A percentile compares a stretch with the other conserved stretches of the same genome.
Conservation (phyloP, 2,329 filamentous ascomycete species). For the Aspergillus sp. region DNA sequence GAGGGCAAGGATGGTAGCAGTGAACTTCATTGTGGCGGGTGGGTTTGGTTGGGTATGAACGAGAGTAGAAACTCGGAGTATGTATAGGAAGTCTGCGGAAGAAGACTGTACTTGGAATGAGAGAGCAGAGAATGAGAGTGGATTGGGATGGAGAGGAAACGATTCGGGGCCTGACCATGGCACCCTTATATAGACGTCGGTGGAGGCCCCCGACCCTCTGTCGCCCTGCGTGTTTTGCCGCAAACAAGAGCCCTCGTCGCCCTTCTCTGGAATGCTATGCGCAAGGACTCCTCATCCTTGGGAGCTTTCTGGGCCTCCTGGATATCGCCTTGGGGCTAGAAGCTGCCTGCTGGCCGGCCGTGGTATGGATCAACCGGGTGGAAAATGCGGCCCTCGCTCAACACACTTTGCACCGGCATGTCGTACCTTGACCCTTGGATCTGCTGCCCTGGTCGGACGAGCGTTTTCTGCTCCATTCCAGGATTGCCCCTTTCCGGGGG, state of each 20-base stretch:
- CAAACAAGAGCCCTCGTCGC: slow-evolving; percentile 9
- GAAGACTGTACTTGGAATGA: slow-evolving; percentile 27
- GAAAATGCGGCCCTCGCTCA: background rate
- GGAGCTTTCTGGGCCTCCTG: background rate
- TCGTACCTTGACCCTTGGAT: background rate
- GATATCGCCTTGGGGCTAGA: background rate
- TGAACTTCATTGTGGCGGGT: slow-evolving; percentile 39
- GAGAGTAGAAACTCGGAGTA: slow-evolving; percentile 19
- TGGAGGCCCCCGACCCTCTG: slow-evolving; percentile 20
- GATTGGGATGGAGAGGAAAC: slow-evolving; percentile 25
- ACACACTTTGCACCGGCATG: background rate
- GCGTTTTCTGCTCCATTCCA: too few species aligned
- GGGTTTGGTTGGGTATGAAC: slow-evolving; percentile 30
- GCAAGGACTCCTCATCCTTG: slow-evolving; percentile 17
- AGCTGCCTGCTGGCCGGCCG: background rate
- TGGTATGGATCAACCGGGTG: slow-evolving; percentile 18
- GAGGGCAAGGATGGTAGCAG: slow-evolving; percentile 32
- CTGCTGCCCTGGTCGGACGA: too few species aligned
- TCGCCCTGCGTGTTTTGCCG: background rate
- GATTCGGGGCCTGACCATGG: slow-evolving; percentile 7
- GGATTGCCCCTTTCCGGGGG: too few species aligned
- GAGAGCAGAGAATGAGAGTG: slow-evolving; percentile 29
- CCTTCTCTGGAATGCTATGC: slow-evolving; percentile 28
- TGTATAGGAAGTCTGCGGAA: slow-evolving; percentile 6
- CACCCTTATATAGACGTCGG: slow-evolving; percentile 32